Evolutionary conservation across 2,329 filamentous ascomycete genomes (phyloP).

Genomic region (Phaeoacremonium minimum): DNA sequence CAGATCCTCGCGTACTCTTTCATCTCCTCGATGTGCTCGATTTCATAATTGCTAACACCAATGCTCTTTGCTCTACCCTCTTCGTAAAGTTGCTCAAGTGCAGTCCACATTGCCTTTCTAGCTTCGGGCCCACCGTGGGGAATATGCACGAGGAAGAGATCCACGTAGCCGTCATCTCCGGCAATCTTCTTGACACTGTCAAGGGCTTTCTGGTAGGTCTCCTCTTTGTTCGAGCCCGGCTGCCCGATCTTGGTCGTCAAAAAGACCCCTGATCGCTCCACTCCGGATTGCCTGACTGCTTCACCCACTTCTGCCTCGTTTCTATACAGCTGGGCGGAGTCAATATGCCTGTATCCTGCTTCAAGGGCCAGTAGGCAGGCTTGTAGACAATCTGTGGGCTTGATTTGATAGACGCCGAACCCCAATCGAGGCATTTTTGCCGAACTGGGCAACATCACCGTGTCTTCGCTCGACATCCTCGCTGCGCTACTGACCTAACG

Average conservation of each 20-base stretch:
- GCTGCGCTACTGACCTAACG: too few species aligned
- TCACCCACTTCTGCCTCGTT: constrained; percentile 4
- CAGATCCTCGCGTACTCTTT: constrained; percentile 2
- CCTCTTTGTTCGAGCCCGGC: background rate
- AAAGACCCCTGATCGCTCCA: constrained; percentile 1
- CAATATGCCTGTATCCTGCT: constrained; percentile 3
- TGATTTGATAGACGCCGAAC: constrained; percentile 3
- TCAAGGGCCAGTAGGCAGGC: background rate
- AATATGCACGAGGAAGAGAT: constrained; percentile 5
- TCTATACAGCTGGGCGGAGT: constrained; percentile 6
- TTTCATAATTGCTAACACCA: constrained; percentile 4
- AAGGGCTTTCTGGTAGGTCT: constrained; percentile 1
- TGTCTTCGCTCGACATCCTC: too few species aligned
- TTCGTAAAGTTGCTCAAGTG: constrained; percentile 2
- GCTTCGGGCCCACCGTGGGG: constrained; percentile 1
- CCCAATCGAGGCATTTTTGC: constrained; percentile 4
- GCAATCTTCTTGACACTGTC: constrained; percentile 1
- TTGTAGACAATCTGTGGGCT: background rate
- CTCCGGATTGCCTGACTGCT: background rate
- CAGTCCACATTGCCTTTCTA: constrained; percentile 4
- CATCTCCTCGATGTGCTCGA: constrained; percentile 5
- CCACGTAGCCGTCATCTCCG: background rate
- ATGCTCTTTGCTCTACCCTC: constrained; percentile 2
- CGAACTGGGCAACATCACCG: too few species aligned
- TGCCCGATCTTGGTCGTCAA: constrained; percentile 6